Percentiles rank a stretch among this genome's conserved stretches.
phyloP scores from a whole-genome alignment of 495 filamentous ascomycete genomes.

The Penicillium taxi region DNA sequence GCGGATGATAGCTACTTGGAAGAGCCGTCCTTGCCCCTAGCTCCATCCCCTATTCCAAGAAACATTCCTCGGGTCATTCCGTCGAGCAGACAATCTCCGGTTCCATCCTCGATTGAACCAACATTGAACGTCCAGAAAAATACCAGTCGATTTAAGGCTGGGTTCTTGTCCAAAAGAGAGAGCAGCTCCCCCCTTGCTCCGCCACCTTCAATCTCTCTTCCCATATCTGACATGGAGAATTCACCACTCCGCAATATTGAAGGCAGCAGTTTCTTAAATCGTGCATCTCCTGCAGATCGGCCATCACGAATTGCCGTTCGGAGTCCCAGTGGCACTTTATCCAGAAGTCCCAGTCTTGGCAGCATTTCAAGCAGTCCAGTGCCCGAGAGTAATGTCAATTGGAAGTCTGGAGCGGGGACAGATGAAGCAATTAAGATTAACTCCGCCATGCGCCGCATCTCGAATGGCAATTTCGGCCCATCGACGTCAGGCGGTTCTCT shows the following conservation, averaged over 20 bases:
- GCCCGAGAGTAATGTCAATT: slow-evolving; percentile 36
- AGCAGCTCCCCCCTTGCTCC: slow-evolving; percentile 55
- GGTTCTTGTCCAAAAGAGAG: slow-evolving; percentile 73
- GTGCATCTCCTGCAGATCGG: slow-evolving; percentile 39
- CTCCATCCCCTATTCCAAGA: slow-evolving; percentile 40
- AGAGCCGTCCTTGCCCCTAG: slow-evolving; percentile 28
- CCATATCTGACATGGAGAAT: slow-evolving; percentile 53
- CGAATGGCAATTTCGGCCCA: slow-evolving; percentile 26
- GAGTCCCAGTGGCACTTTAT: slow-evolving; percentile 41
- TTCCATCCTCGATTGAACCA: slow-evolving; percentile 24
- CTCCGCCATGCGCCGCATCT: slow-evolving; percentile 54
- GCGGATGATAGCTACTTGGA: slow-evolving; percentile 48
- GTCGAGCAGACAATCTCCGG: slow-evolving; percentile 21
- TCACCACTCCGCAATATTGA: slow-evolving; percentile 62
- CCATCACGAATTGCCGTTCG: slow-evolving; percentile 43
- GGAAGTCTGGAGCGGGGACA: slow-evolving; percentile 45
- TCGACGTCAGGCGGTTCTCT: slow-evolving; percentile 22
- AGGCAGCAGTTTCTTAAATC: slow-evolving; percentile 50
- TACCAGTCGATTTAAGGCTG: slow-evolving; percentile 78
- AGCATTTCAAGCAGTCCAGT: too few relatives aligned
- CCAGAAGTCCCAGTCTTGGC: too few relatives aligned
- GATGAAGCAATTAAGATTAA: slow-evolving; percentile 54
- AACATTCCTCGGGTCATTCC: slow-evolving; percentile 33
- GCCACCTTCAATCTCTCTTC: slow-evolving; percentile 51
- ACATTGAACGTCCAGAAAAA: slow-evolving; percentile 43